These are phyloP conservation scores for Dacryopinax primogenitus DNA, from an alignment of 768 basidiomycete species.

Conservation along the genomic window DNA sequence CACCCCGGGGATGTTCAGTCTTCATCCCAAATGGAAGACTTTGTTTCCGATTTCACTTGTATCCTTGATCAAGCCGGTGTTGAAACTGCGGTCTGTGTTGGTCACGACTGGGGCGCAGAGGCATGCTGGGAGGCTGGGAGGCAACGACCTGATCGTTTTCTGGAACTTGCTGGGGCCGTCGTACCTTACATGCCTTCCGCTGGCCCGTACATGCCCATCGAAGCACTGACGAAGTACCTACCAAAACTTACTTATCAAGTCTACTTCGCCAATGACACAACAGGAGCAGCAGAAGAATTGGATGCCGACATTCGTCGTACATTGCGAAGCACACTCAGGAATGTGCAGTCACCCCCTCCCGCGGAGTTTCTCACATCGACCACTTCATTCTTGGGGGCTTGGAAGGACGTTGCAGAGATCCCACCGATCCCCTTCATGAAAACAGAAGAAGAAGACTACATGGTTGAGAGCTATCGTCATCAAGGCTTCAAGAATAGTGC, in stretches of 20 bases:
- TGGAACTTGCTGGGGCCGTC: constrained; percentile 43
- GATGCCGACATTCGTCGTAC: constrained; percentile 43
- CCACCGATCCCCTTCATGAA: constrained; percentile 50
- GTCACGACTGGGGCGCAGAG: constrained; percentile 63
- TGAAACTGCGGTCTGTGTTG: constrained; percentile 44
- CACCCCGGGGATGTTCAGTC: constrained; percentile 50
- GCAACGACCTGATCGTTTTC: constrained; percentile 50
- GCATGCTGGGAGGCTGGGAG: constrained; percentile 56
- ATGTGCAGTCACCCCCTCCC: constrained; percentile 44
- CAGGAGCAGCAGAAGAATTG: constrained; percentile 41
- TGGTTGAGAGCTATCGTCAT: constrained; percentile 45
- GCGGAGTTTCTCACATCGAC: constrained; percentile 38
- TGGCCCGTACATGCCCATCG: constrained; percentile 37
- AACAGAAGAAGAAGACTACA: constrained; percentile 52
- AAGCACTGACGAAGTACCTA: constrained; percentile 30
- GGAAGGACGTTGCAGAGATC: constrained; percentile 31
- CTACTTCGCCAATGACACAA: constrained; percentile 43
- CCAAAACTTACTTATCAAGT: constrained; percentile 51
- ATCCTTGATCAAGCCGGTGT: constrained; percentile 43
- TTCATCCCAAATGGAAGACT: constrained; percentile 45
- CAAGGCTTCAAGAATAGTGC: constrained; percentile 51
- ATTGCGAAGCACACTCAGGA: constrained; percentile 44
- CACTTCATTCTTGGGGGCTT: constrained; percentile 42
- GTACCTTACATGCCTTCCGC: constrained; percentile 56
- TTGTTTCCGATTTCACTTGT: constrained; percentile 51